Percentiles rank a stretch among this genome's conserved stretches.
Evolutionary conservation across 768 basidiomycete genomes (phyloP).

Genomic region (Naganishia onofrii): DNA sequence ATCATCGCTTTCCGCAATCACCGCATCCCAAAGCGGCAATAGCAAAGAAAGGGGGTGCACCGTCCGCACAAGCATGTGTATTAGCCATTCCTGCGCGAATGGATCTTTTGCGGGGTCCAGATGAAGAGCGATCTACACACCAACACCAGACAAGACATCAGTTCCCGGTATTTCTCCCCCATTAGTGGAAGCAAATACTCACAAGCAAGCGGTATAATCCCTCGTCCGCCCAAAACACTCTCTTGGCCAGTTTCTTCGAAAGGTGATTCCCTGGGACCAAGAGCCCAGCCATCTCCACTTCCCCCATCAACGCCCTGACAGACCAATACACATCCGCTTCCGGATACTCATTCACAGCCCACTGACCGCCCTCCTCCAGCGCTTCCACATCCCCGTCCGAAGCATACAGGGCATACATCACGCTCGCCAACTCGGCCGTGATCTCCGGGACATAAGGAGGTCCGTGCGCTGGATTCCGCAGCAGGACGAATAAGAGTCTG

Average conservation of each 20-base stretch:
- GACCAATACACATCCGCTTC: constrained; percentile 47
- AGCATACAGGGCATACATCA: constrained; percentile 36
- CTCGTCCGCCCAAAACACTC: constrained; percentile 44
- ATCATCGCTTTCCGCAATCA: constrained; percentile 38
- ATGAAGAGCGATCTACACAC: constrained; percentile 34
- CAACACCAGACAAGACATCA: neutral
- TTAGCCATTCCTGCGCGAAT: constrained; percentile 45
- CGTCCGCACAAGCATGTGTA: constrained; percentile 35
- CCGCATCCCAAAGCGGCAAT: constrained; percentile 42
- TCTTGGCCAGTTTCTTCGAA: constrained; percentile 30
- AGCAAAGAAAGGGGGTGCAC: constrained; percentile 33
- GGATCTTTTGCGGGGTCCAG: constrained; percentile 38
- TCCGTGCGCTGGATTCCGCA: constrained; percentile 29
- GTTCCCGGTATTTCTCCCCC: no score
- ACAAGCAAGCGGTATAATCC: constrained; percentile 24
- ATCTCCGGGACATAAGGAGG: constrained; percentile 29
- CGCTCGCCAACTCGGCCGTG: constrained; percentile 31
- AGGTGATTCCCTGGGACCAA: constrained; percentile 21
- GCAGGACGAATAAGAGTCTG: constrained; percentile 34
- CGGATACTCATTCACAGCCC: constrained; percentile 26
- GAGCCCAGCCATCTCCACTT: constrained; percentile 35
- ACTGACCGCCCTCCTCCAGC: neutral
- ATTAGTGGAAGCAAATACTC: neutral
- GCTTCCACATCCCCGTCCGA: constrained; percentile 12
- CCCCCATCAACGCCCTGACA: constrained; percentile 39